Conservation (phyloP, 2,329 filamentous ascomycete species). For the Drechmeria coniospora region DNA sequence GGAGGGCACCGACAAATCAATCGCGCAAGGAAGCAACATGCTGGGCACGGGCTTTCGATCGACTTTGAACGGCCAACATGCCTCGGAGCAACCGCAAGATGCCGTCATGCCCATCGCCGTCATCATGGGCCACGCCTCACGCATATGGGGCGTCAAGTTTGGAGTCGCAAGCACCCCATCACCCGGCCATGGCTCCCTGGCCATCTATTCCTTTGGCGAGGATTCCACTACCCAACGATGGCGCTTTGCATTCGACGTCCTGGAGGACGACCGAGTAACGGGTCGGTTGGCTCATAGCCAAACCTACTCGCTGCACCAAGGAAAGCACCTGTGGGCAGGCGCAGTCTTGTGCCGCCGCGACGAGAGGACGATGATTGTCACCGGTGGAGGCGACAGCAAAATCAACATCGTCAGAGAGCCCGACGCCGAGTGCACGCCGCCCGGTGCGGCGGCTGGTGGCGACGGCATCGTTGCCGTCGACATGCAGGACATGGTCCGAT, state of each 20-base stretch:
- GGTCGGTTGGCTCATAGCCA: constrained; percentile 31
- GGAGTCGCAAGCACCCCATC: constrained; percentile 13
- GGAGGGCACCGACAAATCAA: not conserved
- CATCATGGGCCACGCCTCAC: constrained; percentile 72
- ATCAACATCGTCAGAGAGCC: constrained; percentile 32
- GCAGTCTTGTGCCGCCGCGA: constrained; percentile 21
- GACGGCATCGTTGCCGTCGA: constrained; percentile 14
- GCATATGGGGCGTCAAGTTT: constrained; percentile 80
- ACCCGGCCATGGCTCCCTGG: constrained; percentile 7
- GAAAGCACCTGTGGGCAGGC: constrained; percentile 84
- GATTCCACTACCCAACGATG: constrained; percentile 66
- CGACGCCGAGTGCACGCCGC: no score
- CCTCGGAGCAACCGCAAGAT: constrained; percentile 3
- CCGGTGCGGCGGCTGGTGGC: no score
- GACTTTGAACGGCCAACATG: constrained; percentile 11
- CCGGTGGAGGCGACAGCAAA: constrained; percentile 75
- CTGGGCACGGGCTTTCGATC: constrained; percentile 47
- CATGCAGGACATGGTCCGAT: constrained; percentile 16
- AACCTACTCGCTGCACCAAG: constrained; percentile 52
- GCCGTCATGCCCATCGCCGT: constrained; percentile 41
- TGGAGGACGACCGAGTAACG: not conserved
- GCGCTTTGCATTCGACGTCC: constrained; percentile 31
- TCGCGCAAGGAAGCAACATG: not conserved
- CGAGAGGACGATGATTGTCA: constrained; percentile 35
- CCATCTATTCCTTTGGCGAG: constrained; percentile 67